Percentiles rank a stretch among this genome's conserved stretches.
phyloP scores from a whole-genome alignment of 2,329 filamentous ascomycete species.

The Aspergillus terreus region DNA sequence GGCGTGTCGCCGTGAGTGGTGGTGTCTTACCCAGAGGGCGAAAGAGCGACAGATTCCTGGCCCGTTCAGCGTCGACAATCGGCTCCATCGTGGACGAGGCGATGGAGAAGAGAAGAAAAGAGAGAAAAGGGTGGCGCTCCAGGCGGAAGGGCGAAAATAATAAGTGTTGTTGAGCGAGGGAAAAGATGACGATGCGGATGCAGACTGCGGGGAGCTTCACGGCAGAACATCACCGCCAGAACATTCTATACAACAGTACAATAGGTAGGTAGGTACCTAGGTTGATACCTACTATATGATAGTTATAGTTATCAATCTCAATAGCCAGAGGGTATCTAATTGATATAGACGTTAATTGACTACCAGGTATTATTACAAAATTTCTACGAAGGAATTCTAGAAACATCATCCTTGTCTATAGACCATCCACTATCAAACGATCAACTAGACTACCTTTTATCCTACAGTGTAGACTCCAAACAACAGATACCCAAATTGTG shows the following conservation, averaged over 20 bases:
- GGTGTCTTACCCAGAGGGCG: constrained; percentile 43
- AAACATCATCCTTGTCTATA: background rate
- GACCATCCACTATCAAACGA: background rate
- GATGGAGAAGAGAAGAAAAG: constrained; percentile 6
- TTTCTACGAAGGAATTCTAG: no score
- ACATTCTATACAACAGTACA: no score
- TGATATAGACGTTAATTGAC: no score
- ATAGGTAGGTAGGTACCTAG: no score
- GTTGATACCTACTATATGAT: no score
- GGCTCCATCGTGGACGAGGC: constrained; percentile 20
- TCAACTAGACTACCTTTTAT: background rate
- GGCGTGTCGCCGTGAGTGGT: constrained; percentile 29
- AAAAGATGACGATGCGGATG: no score
- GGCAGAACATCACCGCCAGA: background rate
- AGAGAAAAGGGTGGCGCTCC: constrained; percentile 17
- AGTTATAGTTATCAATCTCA: no score
- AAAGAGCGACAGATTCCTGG: constrained; percentile 42
- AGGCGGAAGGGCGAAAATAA: constrained; percentile 15
- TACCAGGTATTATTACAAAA: no score
- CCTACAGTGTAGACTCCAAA: no score
- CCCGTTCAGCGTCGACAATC: constrained; percentile 36
- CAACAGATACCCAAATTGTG: background rate
- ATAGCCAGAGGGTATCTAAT: no score
- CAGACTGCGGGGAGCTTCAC: background rate
- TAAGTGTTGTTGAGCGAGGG: no score